These are phyloP conservation scores for Vicia villosa DNA, from an alignment of 306 rosid genomes.

Conservation along the genomic window DNA sequence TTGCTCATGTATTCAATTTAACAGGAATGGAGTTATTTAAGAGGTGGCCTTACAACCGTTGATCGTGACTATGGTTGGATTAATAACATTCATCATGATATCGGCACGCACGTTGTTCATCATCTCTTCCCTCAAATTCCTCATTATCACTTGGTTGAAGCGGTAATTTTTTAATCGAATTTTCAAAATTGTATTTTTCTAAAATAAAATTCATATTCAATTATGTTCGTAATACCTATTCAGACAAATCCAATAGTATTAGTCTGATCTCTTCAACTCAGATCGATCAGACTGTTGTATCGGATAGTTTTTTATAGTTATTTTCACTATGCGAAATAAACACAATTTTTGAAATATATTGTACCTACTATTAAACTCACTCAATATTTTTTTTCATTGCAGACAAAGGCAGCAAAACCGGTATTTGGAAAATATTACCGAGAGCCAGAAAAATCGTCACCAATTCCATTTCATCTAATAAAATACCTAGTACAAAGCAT, in stretches of 20 bases:
- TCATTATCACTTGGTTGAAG: slow-evolving; percentile 87
- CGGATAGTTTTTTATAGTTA: too few species aligned
- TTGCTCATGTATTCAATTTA: background rate
- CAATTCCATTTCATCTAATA: slow-evolving; percentile 70
- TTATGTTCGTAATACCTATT: too few species aligned
- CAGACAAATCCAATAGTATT: too few species aligned
- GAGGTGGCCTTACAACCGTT: slow-evolving; percentile 91
- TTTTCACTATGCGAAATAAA: too few species aligned
- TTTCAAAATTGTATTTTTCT: too few species aligned
- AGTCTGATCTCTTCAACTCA: too few species aligned
- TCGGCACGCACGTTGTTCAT: slow-evolving; percentile 95
- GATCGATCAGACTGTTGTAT: too few species aligned
- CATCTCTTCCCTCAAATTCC: slow-evolving; percentile 99
- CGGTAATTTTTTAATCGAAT: slow-evolving; percentile 42
- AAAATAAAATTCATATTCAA: too few species aligned
- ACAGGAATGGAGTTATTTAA: slow-evolving; percentile 87
- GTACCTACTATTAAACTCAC: background rate
- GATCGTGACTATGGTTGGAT: slow-evolving; percentile 92
- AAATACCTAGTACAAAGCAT: slow-evolving; percentile 63
- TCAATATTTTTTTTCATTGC: background rate
- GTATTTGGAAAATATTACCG: slow-evolving; percentile 83
- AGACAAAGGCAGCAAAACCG: slow-evolving; percentile 77
- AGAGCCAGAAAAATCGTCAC: slow-evolving; percentile 83
- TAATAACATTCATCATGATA: slow-evolving; percentile 89
- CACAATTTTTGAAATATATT: too few species aligned